A percentile compares a stretch with the other conserved stretches of the same genome.
Evolutionary conservation across 345 rosid species (phyloP).

Genomic region (Physaria fendleri): DNA sequence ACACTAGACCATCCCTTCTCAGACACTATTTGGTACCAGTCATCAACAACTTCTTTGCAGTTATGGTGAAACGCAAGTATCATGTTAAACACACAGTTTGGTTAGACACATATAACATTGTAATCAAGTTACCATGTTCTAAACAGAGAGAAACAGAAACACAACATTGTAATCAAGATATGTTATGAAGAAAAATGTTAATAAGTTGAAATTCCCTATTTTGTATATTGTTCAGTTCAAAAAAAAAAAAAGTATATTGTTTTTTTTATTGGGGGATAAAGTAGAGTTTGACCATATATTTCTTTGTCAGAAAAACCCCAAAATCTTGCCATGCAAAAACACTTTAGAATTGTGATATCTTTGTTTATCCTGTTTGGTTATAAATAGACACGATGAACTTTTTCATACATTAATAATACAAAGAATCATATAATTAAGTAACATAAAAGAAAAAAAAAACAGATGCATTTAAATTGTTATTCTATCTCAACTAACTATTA

Average conservation of each 20-base stretch:
- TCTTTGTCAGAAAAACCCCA: slow-evolving; percentile 11
- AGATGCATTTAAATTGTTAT: neutral
- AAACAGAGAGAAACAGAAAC: no score
- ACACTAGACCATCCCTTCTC: no score
- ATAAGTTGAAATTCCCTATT: slow-evolving; percentile 1
- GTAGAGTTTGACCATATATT: slow-evolving; percentile 20
- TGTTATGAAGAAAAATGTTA: neutral
- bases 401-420: neutral
- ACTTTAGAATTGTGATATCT: slow-evolving; percentile 14
- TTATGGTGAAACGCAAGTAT: no score
- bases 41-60: no score
- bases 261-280: neutral
- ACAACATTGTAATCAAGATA: no score
- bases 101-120: no score
- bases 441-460: neutral
- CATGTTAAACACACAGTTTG: no score
- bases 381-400: slow-evolving; percentile 15
- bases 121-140: no score
- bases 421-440: neutral
- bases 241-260: no score
- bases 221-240: neutral
- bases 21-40: no score
- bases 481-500: neutral
- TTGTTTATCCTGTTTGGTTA: slow-evolving; percentile 21
- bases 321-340: slow-evolving; percentile 5